Base-by-base conservation (phyloP, 164 flowering plant genomes). In the Akebia trifoliata region DNA sequence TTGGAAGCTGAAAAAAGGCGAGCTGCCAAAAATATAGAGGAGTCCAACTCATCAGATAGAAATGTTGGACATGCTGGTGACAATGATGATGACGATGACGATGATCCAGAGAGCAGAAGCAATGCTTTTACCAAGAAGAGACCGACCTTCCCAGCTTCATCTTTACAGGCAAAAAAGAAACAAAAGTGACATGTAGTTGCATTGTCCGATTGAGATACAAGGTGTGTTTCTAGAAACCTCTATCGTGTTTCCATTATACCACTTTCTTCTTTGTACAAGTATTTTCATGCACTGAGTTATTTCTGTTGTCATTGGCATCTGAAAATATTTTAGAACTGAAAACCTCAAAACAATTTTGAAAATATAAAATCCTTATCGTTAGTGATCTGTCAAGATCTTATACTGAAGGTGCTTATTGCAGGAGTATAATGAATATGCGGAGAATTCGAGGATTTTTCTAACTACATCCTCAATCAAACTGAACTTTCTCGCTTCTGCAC, bases 101-200 rank as follows among this genome's bases (percentile, higher is more conserved):
- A 75, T 7, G 81, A 80, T 31, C 58, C 49, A 44, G 84, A 78
- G 39, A 81, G 91, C 67, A 83, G 81, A 77, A 67, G 76, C 26
- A 68, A 54, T 46, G 73, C 78, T 20, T 85, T 87, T 70, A 46
- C 62, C 26, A 85, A 80, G 75, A 83, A 71, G 71, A 74, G 77
- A 68, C 61, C 72, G 15, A 32, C 4, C n/a, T 53, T 59, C 11
- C 34, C 24, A 0, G n/a, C 59, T 29, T 18, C 67, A 39, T 37
- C 63, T 46, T 22, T 60, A 30, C 78, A 51, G 38, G 40, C 55
- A 20, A 71, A 65, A 49, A 76, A 78, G 69, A 78, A 62, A 52
- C 56, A 46, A 25, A 72, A 61, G 57, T 73, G 55, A 66, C 21
- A 29, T 38, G 36, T 26, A 11, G 47, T 31, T 17, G 6, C 42